A percentile compares a stretch with the other conserved stretches of the same genome.
These are phyloP conservation scores for Mesostigma viride DNA, from an alignment of 139 green algal genomes.

Conservation along the genomic window DNA sequence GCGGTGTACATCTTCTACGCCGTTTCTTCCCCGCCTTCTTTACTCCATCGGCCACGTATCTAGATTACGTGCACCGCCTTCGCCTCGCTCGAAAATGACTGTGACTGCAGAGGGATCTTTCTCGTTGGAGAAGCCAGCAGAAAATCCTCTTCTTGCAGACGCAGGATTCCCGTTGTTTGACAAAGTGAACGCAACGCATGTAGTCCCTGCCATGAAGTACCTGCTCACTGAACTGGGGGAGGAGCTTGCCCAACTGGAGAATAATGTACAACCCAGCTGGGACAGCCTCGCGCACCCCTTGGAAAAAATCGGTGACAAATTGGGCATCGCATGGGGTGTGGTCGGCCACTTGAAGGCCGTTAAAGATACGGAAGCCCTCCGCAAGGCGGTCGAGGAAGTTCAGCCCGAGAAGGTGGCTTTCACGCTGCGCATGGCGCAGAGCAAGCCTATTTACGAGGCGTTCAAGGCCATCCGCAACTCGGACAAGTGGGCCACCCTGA, in stretches of 20 bases:
- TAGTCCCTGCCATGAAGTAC: slow-evolving; percentile 71
- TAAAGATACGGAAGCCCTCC: slow-evolving; percentile 72
- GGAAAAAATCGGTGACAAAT: slow-evolving; percentile 68
- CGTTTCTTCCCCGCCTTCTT: too few species aligned
- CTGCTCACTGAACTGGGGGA: slow-evolving; percentile 54
- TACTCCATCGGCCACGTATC: too few species aligned
- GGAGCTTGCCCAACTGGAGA: slow-evolving; percentile 64
- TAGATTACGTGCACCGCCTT: too few species aligned
- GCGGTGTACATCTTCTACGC: too few species aligned
- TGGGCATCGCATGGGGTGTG: slow-evolving; percentile 71
- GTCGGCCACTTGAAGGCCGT: slow-evolving; percentile 92
- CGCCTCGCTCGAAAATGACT: too few species aligned
- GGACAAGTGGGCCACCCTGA: slow-evolving; percentile 43
- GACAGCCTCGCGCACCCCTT: slow-evolving; percentile 67
- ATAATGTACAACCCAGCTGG: slow-evolving; percentile 52
- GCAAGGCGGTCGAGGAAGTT: slow-evolving; percentile 81
- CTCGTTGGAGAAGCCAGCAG: too few species aligned
- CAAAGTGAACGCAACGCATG: slow-evolving; percentile 71
- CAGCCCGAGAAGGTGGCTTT: slow-evolving; percentile 80
- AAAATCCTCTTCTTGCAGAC: slow-evolving; percentile 40
- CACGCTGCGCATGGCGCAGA: slow-evolving; percentile 67
- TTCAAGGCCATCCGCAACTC: slow-evolving; percentile 57
- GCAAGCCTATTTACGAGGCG: slow-evolving; percentile 62
- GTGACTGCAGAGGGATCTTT: too few species aligned
- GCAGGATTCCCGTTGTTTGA: slow-evolving; percentile 61